Conservation (phyloP, 768 basidiomycete species). For the Agaricus sinodeliciosus region DNA sequence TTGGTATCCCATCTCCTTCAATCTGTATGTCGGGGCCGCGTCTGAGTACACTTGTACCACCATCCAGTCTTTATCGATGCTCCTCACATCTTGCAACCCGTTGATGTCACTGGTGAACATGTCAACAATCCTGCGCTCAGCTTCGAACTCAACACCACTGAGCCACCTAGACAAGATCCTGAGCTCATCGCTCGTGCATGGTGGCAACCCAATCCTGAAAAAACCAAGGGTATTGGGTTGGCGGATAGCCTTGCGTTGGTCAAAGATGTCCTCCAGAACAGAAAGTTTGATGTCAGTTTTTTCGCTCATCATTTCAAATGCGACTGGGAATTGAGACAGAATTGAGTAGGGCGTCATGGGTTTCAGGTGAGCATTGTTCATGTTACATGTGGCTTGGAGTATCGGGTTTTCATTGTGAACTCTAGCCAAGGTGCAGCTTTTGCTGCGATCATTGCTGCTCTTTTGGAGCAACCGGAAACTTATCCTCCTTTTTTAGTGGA, state of each 20-base stretch:
- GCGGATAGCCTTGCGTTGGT: slow-evolving; percentile 47
- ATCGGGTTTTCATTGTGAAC: background rate
- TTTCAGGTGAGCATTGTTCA: slow-evolving; percentile 48
- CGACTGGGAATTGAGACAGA: background rate
- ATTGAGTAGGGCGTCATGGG: slow-evolving; percentile 59
- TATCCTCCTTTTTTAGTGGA: slow-evolving; percentile 56
- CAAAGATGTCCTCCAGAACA: slow-evolving; percentile 44
- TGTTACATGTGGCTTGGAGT: background rate
- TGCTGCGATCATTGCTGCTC: slow-evolving; percentile 58
- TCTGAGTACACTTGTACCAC: background rate
- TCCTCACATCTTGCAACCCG: slow-evolving; percentile 60
- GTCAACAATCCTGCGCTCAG: slow-evolving; percentile 17
- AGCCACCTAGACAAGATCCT: slow-evolving; percentile 38
- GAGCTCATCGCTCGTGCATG: slow-evolving; percentile 57
- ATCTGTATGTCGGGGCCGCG: background rate
- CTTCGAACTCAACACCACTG: slow-evolving; percentile 29
- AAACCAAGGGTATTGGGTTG: slow-evolving; percentile 44
- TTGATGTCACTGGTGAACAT: slow-evolving; percentile 34
- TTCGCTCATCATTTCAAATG: background rate
- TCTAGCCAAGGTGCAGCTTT: slow-evolving; percentile 67
- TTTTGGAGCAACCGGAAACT: slow-evolving; percentile 33
- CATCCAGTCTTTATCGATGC: slow-evolving; percentile 69
- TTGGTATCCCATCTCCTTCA: slow-evolving; percentile 35
- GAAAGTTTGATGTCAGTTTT: slow-evolving; percentile 55
- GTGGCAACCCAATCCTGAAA: slow-evolving; percentile 51